Base-by-base conservation (phyloP, 768 basidiomycete species). In the Podaxis sp. region DNA sequence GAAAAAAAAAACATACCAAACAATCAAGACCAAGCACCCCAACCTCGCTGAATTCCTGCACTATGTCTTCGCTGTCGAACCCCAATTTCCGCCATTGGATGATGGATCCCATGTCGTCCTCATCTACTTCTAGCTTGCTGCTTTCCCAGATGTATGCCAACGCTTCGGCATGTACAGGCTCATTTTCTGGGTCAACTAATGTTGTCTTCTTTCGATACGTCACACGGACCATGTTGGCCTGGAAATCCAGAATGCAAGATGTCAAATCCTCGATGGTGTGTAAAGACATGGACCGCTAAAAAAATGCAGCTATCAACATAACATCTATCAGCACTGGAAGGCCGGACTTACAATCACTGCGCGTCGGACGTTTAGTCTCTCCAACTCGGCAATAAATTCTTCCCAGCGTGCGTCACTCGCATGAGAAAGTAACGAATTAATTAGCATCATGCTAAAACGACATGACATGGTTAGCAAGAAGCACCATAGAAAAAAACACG, bases 221-320 rank as follows among this genome's bases (percentile, higher is more conserved):
- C 30, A 93, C 85, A 41, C 91, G 86, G 59, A 91, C 79, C 63
- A 94, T 84, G 73, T 93, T 93, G 28, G 90, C 87, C 77, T 95
- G 93, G 73, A 95, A 95, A 71, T 95, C 90, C 60, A 95, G 81
- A 52, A 95, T 89, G 62, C 87, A 89, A 0, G 92, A 94, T 6
- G 89, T 87, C 58, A 94, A 77, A 69, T 95, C 93, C 65, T 93
- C 91, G 54, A 87, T 84, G 30, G 87, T 89, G 67, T 92, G 89
- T 33, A 89, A 82, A 7, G 89, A 87, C 91, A 94, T 95, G 53
- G 95, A 81, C 61, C 88, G 86, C 91, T 95, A 67, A 17, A 30
- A 67, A 17, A 30, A 59, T 51, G 30, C 20, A 56, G 40, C 38
- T 50, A 58, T 33, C 60, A 30, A 44, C 33, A 30, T 22, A 24